Conservation (phyloP, 139 green algal genomes). For the Closterium sp. region DNA sequence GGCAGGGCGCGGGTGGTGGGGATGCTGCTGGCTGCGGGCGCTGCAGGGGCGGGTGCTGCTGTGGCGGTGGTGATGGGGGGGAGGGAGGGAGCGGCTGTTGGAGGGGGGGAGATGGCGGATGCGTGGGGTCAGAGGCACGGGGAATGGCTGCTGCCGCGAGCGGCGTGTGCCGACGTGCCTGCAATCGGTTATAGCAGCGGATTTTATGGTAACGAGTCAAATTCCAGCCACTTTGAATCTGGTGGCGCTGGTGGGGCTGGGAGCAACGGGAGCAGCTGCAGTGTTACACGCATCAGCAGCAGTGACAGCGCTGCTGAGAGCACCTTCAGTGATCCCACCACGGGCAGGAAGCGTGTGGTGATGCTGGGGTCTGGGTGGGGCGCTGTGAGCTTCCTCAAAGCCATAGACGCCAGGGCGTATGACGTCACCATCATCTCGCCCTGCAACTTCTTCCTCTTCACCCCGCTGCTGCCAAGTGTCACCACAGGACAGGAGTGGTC, state of each 20-base stretch:
- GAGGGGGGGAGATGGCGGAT: not conserved
- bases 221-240: not conserved
- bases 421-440: conserved; percentile 70
- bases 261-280: too few species aligned
- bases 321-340: not conserved
- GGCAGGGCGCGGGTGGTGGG: not conserved
- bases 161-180: not conserved
- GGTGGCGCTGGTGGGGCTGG: not conserved
- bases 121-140: not conserved
- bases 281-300: not conserved
- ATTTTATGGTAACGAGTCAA: not conserved
- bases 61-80: not conserved
- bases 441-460: conserved; percentile 98
- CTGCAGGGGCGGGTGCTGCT: not conserved
- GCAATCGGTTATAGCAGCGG: not conserved
- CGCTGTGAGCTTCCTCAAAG: conserved; percentile 78
- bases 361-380: conserved; percentile 89
- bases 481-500: conserved; percentile 86
- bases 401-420: conserved; percentile 15
- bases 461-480: conserved; percentile 86
- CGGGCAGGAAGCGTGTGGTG: conserved; percentile 60
- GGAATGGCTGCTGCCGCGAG: not conserved
- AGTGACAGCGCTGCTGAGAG: not conserved
- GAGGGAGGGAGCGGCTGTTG: not conserved
- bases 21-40: not conserved